These are phyloP conservation scores for Daucus carota DNA, from an alignment of 129 eudicot genomes.

Conservation along the genomic window DNA sequence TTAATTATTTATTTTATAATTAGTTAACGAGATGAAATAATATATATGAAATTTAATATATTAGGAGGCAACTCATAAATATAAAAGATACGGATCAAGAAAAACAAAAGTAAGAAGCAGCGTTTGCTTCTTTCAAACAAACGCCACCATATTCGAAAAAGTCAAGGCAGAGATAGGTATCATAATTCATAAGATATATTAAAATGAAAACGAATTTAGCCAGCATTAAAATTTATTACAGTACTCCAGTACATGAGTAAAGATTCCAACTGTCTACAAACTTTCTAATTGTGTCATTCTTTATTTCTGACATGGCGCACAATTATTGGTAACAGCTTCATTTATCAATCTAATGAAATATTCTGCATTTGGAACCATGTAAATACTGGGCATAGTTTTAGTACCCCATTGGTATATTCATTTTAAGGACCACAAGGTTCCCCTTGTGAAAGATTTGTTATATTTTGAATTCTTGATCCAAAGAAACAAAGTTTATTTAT, in stretches of 20 bases:
- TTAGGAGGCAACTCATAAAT: too few species aligned
- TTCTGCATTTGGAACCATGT: neutral
- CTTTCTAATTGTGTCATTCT: neutral
- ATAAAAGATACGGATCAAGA: too few species aligned
- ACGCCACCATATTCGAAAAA: too few species aligned
- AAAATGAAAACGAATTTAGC: too few species aligned
- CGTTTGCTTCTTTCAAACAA: too few species aligned
- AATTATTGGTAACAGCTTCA: neutral
- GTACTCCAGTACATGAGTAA: neutral
- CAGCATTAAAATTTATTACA: neutral
- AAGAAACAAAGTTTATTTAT: neutral
- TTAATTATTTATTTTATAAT: too few species aligned
- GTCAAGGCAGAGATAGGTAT: too few species aligned
- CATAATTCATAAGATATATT: too few species aligned
- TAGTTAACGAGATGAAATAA: too few species aligned
- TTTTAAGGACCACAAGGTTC: neutral
- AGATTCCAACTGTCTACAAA: constrained; percentile 2
- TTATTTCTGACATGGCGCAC: neutral
- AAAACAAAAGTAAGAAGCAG: too few species aligned
- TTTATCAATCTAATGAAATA: neutral
- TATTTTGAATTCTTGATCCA: neutral
- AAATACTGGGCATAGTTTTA: too few species aligned
- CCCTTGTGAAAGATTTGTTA: neutral
- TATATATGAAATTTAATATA: too few species aligned
- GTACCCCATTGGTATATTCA: neutral